Evolutionary conservation across 495 filamentous ascomycete genomes (phyloP).

Genomic region (Pseudevernia furfuracea): DNA sequence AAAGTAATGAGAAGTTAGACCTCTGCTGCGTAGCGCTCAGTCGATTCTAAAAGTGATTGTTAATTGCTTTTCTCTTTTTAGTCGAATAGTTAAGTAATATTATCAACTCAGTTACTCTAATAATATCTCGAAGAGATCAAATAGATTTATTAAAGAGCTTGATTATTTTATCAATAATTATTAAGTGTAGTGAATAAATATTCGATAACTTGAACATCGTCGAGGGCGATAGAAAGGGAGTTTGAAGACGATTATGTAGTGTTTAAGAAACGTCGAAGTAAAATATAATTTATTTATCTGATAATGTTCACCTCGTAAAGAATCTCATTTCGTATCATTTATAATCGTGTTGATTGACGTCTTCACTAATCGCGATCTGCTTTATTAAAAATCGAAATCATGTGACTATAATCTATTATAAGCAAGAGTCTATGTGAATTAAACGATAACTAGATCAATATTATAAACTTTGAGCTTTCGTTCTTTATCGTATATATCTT

Average conservation of each 20-base stretch:
- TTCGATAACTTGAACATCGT: conserved; percentile 3
- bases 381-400: conserved; percentile 34
- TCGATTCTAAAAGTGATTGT: conserved; percentile 15
- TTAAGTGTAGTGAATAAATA: conserved; percentile 25
- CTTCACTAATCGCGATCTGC: conserved; percentile 17
- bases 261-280: conserved; percentile 29
- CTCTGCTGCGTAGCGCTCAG: conserved; percentile 12
- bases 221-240: conserved; percentile 9
- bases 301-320: conserved; percentile 19
- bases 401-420: conserved; percentile 25
- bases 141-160: conserved; percentile 30
- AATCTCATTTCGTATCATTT: conserved; percentile 22
- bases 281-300: conserved; percentile 26
- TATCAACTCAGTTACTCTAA: conserved; percentile 27
- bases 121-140: conserved; percentile 32
- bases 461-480: conserved; percentile 9
- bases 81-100: not conserved
- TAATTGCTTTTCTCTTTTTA: not conserved
- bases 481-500: conserved; percentile 13
- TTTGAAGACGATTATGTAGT: conserved; percentile 2
- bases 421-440: conserved; percentile 3
- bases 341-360: conserved; percentile 13
- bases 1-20: conserved; percentile 36
- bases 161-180: conserved; percentile 25
- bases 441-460: conserved; percentile 12